Evolutionary conservation across 768 basidiomycete genomes (phyloP).

Genomic region (Kwoniella sp.): DNA sequence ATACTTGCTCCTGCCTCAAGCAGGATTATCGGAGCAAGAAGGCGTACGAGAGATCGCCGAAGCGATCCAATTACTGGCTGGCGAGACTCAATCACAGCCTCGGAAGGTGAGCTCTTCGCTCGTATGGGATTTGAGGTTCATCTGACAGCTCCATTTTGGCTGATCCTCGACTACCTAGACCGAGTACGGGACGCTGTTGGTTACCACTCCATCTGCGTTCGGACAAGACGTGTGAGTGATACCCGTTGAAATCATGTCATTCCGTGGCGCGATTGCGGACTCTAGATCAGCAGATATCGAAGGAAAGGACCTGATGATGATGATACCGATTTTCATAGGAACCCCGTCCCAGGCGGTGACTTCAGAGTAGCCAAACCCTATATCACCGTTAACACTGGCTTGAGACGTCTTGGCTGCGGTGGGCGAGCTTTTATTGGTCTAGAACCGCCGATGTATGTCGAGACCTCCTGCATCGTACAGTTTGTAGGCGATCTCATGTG

Average conservation of each 20-base stretch:
- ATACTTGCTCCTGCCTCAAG: constrained; percentile 35
- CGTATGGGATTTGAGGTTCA: not conserved
- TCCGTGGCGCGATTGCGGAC: too few species aligned
- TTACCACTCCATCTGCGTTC: constrained; percentile 44
- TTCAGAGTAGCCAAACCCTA: constrained; percentile 43
- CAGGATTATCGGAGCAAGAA: constrained; percentile 24
- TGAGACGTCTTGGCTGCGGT: constrained; percentile 48
- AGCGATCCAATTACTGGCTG: constrained; percentile 34
- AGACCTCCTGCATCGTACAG: not conserved
- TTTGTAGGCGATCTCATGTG: not conserved
- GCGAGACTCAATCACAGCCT: constrained; percentile 33
- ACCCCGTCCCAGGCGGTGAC: constrained; percentile 46
- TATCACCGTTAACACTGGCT: constrained; percentile 45
- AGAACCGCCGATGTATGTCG: constrained; percentile 42
- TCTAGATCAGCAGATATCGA: too few species aligned
- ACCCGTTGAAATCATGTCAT: not conserved
- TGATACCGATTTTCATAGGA: constrained; percentile 25
- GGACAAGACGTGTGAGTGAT: constrained; percentile 45
- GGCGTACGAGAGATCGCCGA: constrained; percentile 29
- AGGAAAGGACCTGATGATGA: too few species aligned
- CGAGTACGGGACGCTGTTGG: constrained; percentile 40
- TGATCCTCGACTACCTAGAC: constrained; percentile 33
- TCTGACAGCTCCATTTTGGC: too few species aligned
- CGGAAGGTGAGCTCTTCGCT: constrained; percentile 24
- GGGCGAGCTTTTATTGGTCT: constrained; percentile 47